Base-by-base conservation (phyloP, 495 filamentous ascomycete species). In the Corynascus novoguineensis region DNA sequence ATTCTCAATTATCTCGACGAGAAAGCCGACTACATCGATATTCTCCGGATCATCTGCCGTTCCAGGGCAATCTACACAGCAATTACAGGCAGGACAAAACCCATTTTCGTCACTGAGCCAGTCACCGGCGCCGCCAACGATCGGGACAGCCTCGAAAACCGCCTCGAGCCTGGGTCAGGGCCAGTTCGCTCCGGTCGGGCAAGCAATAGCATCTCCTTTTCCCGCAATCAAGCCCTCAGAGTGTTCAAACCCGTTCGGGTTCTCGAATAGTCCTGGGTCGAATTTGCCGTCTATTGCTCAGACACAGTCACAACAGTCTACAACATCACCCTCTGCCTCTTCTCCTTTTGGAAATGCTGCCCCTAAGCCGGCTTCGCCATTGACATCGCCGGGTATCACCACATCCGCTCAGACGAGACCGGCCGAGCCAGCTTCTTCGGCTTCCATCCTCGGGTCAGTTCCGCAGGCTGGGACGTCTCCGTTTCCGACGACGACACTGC, bases 21-120 rank as follows among this genome's bases (percentile, higher is more conserved):
- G 35, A 15, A 48, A 47, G 25, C 29, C 49, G 25, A 17, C 47
- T 1, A 4, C 55, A 10, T n/a, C 15, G 5, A n/a, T 22, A 8
- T 15, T 22, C 5, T 9, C 55, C 19, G 19, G 27, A 19, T 40
- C 48, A n/a, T 58, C 53, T 29, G 11, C 46, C 7, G 40, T 50
- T 40, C 32, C 21, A 9, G 27, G 28, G 10, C 58, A 50, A 28
- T 46, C 51, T 12, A 34, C 44, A 29, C 7, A 51, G 28, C 35
- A 31, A 19, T 6, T 32, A 7, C 52, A 32, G 3, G 14, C 45
- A 46, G 46, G 25, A 15, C 52, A 52, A 48, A 53, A 53, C 9
- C 29, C 47, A 19, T 60, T 60, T 29, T 48, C 59, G 4, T 60
- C 44, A 17, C 10, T 42, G 1, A 41, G 19, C 10, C 47, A 27